phyloP scores from a whole-genome alignment of 371 early-diverging fungal species.

The Rozella allomycis region DNA sequence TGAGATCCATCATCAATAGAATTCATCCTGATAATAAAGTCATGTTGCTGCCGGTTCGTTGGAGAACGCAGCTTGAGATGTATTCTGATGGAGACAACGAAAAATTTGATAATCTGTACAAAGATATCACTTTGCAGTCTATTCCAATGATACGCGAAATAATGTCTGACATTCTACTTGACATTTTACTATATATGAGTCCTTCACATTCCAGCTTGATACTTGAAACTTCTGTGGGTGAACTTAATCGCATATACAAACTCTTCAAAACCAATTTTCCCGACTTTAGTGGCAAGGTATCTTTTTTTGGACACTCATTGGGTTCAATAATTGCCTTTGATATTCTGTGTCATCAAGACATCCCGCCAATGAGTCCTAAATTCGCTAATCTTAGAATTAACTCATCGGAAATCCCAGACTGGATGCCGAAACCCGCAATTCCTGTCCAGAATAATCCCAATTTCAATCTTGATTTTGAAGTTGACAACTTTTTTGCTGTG shows the following conservation, averaged over 20 bases:
- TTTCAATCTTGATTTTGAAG: constrained; percentile 1
- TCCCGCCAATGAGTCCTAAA: constrained; percentile 3
- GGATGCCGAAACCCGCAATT: constrained; percentile 1
- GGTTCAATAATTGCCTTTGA: constrained; percentile 56
- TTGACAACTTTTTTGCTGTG: constrained; percentile 31
- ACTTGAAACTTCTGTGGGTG: no score
- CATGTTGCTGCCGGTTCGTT: no score
- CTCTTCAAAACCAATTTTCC: constrained; percentile 44
- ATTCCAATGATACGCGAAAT: constrained; percentile 55
- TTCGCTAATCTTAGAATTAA: constrained; percentile 12
- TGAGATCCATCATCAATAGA: no score
- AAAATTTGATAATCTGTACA: no score
- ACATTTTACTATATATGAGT: constrained; percentile 5
- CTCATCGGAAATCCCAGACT: background rate
- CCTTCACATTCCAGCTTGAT: no score
- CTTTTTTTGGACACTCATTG: constrained; percentile 54
- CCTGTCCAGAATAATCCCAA: background rate
- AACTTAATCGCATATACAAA: constrained; percentile 44
- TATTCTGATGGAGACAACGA: no score
- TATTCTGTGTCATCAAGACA: constrained; percentile 35
- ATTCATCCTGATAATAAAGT: no score
- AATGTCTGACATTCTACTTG: constrained; percentile 55
- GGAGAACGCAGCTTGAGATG: no score
- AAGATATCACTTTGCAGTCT: constrained; percentile 51
- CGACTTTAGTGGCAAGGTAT: constrained; percentile 49